Percentiles rank a stretch among this genome's conserved stretches.
Evolutionary conservation across 2,329 filamentous ascomycete species (phyloP).

Genomic region (Teratosphaeria zuluensis): DNA sequence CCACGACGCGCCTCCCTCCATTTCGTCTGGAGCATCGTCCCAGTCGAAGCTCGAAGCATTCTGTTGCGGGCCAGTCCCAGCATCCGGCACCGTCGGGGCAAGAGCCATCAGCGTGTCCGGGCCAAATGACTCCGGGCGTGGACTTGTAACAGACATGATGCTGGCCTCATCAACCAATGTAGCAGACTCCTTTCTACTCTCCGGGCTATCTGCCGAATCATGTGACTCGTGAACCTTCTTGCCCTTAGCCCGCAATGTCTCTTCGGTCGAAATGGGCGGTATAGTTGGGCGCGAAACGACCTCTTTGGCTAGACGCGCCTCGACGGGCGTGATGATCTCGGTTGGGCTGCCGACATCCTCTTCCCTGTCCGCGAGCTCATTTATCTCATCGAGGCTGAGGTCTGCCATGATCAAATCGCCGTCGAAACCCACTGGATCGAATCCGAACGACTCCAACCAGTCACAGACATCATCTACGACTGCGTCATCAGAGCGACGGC

Average conservation of each 20-base stretch:
- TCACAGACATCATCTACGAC: conserved; percentile 31
- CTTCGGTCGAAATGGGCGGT: conserved; percentile 14
- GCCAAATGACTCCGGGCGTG: not conserved
- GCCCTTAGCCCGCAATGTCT: conserved; percentile 18
- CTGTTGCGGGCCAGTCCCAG: not conserved
- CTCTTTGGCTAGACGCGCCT: conserved; percentile 17
- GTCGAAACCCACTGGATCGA: conserved; percentile 20
- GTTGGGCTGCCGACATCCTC: conserved; percentile 15
- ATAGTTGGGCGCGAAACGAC: conserved; percentile 9
- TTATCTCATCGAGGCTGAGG: conserved; percentile 1
- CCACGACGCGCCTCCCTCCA: not conserved
- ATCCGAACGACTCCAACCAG: conserved; percentile 32
- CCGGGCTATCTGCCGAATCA: not conserved
- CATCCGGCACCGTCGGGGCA: not conserved
- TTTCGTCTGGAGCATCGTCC: not conserved
- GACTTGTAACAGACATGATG: not conserved
- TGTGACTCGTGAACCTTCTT: conserved; percentile 1
- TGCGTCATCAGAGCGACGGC: conserved; percentile 25
- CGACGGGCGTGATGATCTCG: conserved; percentile 11
- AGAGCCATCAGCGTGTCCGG: not conserved
- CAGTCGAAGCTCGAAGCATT: not conserved
- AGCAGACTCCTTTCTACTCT: not conserved
- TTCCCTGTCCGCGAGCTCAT: conserved; percentile 11
- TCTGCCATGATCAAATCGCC: conserved; percentile 12
- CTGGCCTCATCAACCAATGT: not conserved